Percentiles rank a stretch among this genome's conserved stretches.
These are phyloP conservation scores for Rhizopus arrhizus DNA, from an alignment of 371 early-diverging fungal genomes.

Conservation along the genomic window DNA sequence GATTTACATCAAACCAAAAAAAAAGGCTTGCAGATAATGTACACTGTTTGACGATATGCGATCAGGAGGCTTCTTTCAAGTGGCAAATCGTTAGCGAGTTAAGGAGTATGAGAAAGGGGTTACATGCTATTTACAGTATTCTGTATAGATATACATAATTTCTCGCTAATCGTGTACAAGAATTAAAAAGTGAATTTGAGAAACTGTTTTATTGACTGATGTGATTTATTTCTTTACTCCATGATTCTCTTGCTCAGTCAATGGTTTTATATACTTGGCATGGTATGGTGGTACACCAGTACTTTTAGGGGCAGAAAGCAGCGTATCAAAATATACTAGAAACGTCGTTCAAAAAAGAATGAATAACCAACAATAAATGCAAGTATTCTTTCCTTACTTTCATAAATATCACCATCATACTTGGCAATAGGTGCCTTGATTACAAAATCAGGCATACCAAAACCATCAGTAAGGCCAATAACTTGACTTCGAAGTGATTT, in stretches of 20 bases:
- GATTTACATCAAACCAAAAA: neutral
- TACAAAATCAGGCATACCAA: conserved; percentile 66
- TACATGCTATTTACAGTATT: neutral
- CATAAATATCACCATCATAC: conserved; percentile 67
- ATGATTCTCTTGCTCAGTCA: conserved; percentile 28
- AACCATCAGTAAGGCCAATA: conserved; percentile 65
- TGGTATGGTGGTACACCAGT: conserved; percentile 42
- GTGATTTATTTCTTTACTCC: neutral
- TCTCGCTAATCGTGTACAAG: neutral
- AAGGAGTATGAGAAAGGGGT: neutral
- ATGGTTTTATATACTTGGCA: conserved; percentile 45
- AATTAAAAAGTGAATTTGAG: neutral
- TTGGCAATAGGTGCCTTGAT: conserved; percentile 70
- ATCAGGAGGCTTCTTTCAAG: neutral
- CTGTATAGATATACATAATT: neutral
- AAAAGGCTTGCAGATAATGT: neutral
- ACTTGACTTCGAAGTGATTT: conserved; percentile 59
- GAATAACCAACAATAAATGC: neutral
- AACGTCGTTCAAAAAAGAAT: neutral
- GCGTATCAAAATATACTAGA: conserved; percentile 47
- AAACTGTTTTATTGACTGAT: neutral
- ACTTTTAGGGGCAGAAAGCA: conserved; percentile 38
- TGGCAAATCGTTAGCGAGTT: neutral
- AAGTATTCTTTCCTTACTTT: conserved; percentile 27
- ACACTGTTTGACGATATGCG: neutral